phyloP scores from a whole-genome alignment of 2,329 filamentous ascomycete genomes.

The Nothomitra cinnamomea region DNA sequence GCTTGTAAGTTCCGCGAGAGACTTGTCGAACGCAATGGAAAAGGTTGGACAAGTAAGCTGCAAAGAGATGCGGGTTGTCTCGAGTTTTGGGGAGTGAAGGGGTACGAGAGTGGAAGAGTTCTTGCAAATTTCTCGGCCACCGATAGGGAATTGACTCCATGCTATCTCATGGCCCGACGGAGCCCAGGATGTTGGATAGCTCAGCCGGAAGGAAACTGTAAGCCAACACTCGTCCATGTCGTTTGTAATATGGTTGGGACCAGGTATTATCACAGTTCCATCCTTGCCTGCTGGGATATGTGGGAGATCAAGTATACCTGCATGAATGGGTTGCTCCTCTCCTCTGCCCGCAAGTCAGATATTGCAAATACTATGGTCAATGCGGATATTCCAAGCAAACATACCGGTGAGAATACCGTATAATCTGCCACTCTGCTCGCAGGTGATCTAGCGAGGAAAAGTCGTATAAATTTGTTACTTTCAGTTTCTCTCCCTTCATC shows the following conservation, averaged over 20 bases:
- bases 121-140: background rate
- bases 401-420: background rate
- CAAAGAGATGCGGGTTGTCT: conserved; percentile 17
- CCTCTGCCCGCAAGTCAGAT: background rate
- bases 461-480: conserved; percentile 33
- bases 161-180: conserved; percentile 35
- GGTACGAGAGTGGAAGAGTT: background rate
- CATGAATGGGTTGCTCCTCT: background rate
- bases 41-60: conserved; percentile 28
- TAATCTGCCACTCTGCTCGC: background rate
- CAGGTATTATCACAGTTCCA: conserved; percentile 7
- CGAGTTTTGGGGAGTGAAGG: conserved; percentile 4
- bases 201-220: conserved; percentile 28
- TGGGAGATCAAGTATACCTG: conserved; percentile 10
- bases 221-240: conserved; percentile 25
- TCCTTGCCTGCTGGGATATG: conserved; percentile 9
- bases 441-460: conserved; percentile 30
- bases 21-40: conserved; percentile 28
- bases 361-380: background rate
- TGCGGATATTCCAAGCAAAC: background rate
- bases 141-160: conserved; percentile 32
- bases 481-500: conserved; percentile 19
- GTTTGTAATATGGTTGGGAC: conserved; percentile 14
- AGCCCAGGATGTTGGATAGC: conserved; percentile 28
- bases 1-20: conserved; percentile 25